Conservation (phyloP, 768 basidiomycete genomes). For the Hemileccinum impolitum region DNA sequence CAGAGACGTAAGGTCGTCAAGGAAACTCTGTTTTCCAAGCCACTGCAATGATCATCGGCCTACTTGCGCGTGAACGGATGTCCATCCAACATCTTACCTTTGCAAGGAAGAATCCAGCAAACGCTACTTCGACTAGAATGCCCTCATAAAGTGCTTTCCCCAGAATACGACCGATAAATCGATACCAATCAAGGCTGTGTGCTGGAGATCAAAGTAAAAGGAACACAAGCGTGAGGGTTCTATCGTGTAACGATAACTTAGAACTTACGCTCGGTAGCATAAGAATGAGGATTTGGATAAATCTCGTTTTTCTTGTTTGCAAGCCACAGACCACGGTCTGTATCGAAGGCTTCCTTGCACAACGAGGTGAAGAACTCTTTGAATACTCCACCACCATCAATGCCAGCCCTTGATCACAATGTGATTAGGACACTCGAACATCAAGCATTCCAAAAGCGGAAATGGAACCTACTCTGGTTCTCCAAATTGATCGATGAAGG, state of each 20-base stretch:
- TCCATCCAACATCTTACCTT: slow-evolving; percentile 49
- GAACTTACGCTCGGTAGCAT: slow-evolving; percentile 78
- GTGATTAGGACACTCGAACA: slow-evolving; percentile 2
- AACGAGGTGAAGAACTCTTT: slow-evolving; percentile 96
- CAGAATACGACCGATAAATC: slow-evolving; percentile 88
- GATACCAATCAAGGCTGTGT: slow-evolving; percentile 87
- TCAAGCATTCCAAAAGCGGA: neutral
- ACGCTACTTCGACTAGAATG: slow-evolving; percentile 90
- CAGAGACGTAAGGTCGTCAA: slow-evolving; percentile 89
- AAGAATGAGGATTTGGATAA: slow-evolving; percentile 91
- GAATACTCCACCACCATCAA: slow-evolving; percentile 96
- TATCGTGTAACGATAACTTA: neutral
- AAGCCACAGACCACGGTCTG: slow-evolving; percentile 91
- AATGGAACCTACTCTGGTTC: slow-evolving; percentile 65
- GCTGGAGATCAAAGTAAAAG: slow-evolving; percentile 37
- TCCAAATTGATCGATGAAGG: slow-evolving; percentile 90
- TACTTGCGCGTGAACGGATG: neutral
- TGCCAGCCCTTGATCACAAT: slow-evolving; percentile 59
- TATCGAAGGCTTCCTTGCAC: slow-evolving; percentile 92
- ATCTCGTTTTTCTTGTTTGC: slow-evolving; percentile 88
- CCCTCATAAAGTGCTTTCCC: slow-evolving; percentile 98
- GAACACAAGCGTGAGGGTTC: neutral
- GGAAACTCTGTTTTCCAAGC: slow-evolving; percentile 87
- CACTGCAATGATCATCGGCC: slow-evolving; percentile 47
- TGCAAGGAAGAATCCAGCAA: slow-evolving; percentile 92